Evolutionary conservation across 176 grass and related monocot genomes (phyloP), one percentile per base, ranked within the genome.

Genomic region (Ananas comosus): DNA sequence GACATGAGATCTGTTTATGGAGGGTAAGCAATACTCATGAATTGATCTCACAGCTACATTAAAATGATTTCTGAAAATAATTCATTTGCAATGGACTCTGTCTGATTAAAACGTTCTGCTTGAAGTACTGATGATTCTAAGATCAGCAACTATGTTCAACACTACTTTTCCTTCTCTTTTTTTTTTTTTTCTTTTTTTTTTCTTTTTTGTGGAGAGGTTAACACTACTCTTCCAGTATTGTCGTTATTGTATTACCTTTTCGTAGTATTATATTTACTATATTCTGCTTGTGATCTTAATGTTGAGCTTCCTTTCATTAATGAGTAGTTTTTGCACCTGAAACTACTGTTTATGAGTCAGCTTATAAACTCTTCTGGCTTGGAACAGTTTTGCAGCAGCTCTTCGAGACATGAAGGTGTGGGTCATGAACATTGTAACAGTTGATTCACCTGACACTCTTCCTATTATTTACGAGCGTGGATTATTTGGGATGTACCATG

Each of bases 1-100:
- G 95, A 99, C 82, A 99, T 99, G 95, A 66, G 95, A 71, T 83
- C 85, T 10, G 80, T 93, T 25, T 99, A 99, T 56, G 95, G 95
- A 2, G 95, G 95, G 92, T 91, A 86, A 65, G 76, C 56, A 61
- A 61, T 18, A 22, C 21, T 18, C 56, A 61, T 61, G 56, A 16
- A 61, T 61, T 61, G 16, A 58, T 58, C n/a, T 9, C 21, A 61
- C 21, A 61, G 16, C 56, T 9, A 61, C 16, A 9, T 19, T 61
- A 61, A 18, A 22, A 18, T 61, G 56, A 4, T 42, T 42, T 42
- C 33, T 42, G 33, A 42, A 42, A 42, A 42, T 42, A 42, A 42
- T 42, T 42, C 33, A 42, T 4, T 7, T 42, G 33, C 33, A 42
- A 42, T 42, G 33, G 33, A 42, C 33, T 61, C 56, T n/a, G n/a